Percentiles rank a stretch among this genome's conserved stretches.
Evolutionary conservation across 176 grass and related monocot species (phyloP).

Genomic region (Eleusine indica): DNA sequence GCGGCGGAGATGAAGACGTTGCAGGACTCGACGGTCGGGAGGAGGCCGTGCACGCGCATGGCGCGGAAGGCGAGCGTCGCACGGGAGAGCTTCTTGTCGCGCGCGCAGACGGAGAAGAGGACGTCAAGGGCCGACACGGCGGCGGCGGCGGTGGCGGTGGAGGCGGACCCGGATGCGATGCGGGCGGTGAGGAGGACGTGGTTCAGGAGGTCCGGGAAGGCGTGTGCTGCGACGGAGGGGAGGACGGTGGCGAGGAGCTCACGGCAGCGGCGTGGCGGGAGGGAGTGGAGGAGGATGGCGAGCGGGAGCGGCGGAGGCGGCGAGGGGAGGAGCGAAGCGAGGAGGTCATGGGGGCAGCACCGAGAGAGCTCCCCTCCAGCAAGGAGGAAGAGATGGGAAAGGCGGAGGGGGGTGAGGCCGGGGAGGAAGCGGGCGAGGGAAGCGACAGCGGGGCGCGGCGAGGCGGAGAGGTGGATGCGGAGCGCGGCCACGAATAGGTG

Average conservation of each 20-base stretch:
- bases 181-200: constrained; percentile 50
- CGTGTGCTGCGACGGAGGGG: constrained; percentile 36
- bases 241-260: constrained; percentile 42
- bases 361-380: background rate
- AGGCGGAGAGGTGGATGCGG: constrained; percentile 57
- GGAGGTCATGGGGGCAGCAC: constrained; percentile 34
- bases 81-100: constrained; percentile 58
- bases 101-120: constrained; percentile 72
- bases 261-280: constrained; percentile 45
- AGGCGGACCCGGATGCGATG: constrained; percentile 18
- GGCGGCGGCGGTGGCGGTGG: constrained; percentile 32
- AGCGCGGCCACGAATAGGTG: constrained; percentile 58
- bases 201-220: constrained; percentile 54
- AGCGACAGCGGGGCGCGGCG: constrained; percentile 11
- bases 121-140: constrained; percentile 53
- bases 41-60: constrained; percentile 71
- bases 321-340: constrained; percentile 30
- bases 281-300: constrained; percentile 44
- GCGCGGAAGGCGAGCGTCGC: constrained; percentile 61
- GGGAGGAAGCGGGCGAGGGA: constrained; percentile 46
- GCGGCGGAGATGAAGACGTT: constrained; percentile 73
- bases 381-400: constrained; percentile 45
- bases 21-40: constrained; percentile 68
- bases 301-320: constrained; percentile 41
- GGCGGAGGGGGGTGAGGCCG: constrained; percentile 39